phyloP scores from a whole-genome alignment of 73 alveolate species.

The Paramecium sonneborni region DNA sequence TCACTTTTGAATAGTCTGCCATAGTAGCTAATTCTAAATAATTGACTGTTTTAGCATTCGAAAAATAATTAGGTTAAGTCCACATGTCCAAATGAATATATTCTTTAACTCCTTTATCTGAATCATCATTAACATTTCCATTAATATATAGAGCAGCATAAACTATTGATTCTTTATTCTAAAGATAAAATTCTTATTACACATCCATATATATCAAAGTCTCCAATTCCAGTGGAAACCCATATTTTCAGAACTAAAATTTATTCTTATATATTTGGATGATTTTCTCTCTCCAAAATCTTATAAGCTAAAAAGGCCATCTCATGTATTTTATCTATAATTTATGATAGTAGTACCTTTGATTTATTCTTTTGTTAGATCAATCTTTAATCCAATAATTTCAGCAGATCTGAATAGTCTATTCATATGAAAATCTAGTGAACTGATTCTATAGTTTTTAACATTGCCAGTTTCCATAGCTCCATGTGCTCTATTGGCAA shows the following conservation, averaged over 20 bases:
- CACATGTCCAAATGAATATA: conserved; percentile 26
- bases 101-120: conserved; percentile 50
- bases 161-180: conserved; percentile 35
- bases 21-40: conserved; percentile 38
- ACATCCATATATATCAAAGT: conserved; percentile 52
- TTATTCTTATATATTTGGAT: conserved; percentile 27
- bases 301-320: conserved; percentile 34
- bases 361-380: conserved; percentile 20
- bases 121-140: not conserved
- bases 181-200: not conserved
- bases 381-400: conserved; percentile 16
- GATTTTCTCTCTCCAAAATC: conserved; percentile 36
- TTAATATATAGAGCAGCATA: conserved; percentile 32
- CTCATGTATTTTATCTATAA: conserved; percentile 25
- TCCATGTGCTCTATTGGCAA: conserved; percentile 54
- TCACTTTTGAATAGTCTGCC: conserved; percentile 41
- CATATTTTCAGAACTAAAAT: conserved; percentile 4
- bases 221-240: conserved; percentile 54
- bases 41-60: conserved; percentile 47
- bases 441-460: conserved; percentile 38
- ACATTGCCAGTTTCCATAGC: conserved; percentile 57
- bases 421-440: not conserved
- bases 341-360: not conserved
- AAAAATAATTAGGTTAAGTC: conserved; percentile 39
- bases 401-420: conserved; percentile 38